Percentiles rank a stretch among this genome's conserved stretches.
phyloP scores from a whole-genome alignment of 768 basidiomycete species.

The Pseudohyphozyma bogoriensis region DNA sequence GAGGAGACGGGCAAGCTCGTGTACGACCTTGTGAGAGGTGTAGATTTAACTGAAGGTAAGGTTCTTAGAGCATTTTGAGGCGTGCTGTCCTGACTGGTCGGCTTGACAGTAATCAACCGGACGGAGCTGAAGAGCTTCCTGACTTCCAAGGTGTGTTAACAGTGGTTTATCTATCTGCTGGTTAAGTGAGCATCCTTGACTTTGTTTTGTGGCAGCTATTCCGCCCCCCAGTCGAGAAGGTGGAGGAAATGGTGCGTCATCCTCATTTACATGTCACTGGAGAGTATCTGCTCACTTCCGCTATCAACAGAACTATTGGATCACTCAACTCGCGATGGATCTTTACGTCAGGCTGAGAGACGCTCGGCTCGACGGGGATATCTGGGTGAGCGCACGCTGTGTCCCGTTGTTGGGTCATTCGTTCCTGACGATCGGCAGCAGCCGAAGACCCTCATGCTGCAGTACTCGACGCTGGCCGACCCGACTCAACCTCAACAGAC shows the following conservation, averaged over 20 bases:
- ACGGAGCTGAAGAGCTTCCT: constrained; percentile 80
- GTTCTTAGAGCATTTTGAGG: too few relatives aligned
- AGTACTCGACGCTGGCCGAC: constrained; percentile 60
- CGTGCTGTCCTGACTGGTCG: too few relatives aligned
- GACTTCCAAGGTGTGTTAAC: constrained; percentile 51
- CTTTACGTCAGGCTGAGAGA: constrained; percentile 74
- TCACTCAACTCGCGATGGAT: too few relatives aligned
- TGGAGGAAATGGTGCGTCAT: constrained; percentile 53
- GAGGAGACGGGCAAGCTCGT: constrained; percentile 60
- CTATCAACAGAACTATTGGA: constrained; percentile 84
- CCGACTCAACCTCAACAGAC: too few relatives aligned
- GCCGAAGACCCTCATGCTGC: constrained; percentile 84
- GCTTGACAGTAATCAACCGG: constrained; percentile 68
- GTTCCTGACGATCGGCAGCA: too few relatives aligned
- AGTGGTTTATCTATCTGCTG: neutral
- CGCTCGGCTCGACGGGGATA: constrained; percentile 59
- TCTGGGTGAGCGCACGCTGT: too few relatives aligned
- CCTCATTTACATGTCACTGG: neutral
- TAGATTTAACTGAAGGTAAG: constrained; percentile 77
- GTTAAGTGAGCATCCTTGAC: neutral
- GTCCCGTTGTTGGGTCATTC: neutral
- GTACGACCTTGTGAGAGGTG: constrained; percentile 74
- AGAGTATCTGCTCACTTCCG: constrained; percentile 71
- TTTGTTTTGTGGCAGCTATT: constrained; percentile 58
- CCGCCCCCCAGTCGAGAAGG: constrained; percentile 60